A percentile compares a stretch with the other conserved stretches of the same genome.
These are phyloP conservation scores for Trametes pubescens DNA, from an alignment of 1,284 basidiomycete genomes.

Conservation along the genomic window DNA sequence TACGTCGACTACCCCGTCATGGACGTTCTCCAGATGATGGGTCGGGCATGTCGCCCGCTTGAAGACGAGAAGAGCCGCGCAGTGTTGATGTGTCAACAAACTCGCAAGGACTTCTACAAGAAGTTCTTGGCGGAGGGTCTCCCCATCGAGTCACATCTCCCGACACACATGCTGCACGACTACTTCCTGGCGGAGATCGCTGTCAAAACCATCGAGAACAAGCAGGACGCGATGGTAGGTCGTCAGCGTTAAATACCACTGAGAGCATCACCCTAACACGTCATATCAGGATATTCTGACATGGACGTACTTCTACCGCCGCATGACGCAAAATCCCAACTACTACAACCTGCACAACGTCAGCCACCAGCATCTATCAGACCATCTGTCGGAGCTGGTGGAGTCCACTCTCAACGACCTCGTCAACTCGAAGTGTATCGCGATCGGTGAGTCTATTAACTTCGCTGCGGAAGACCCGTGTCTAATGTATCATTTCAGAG, in stretches of 20 bases:
- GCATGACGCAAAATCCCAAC: slow-evolving; percentile 95
- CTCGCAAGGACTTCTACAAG: slow-evolving; percentile 97
- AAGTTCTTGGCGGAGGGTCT: slow-evolving; percentile 97
- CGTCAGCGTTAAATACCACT: slow-evolving; percentile 13
- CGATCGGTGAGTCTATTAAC: slow-evolving; percentile 66
- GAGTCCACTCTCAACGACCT: slow-evolving; percentile 93
- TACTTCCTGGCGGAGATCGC: slow-evolving; percentile 99
- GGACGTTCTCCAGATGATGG: slow-evolving; percentile 99
- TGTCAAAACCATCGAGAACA: slow-evolving; percentile 98
- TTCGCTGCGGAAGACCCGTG: background rate
- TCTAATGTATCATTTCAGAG: slow-evolving; percentile 54
- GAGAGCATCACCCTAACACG: background rate
- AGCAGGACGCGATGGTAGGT: slow-evolving; percentile 93
- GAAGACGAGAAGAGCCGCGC: slow-evolving; percentile 91
- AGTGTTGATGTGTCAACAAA: slow-evolving; percentile 97
- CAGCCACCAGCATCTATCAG: slow-evolving; percentile 91
- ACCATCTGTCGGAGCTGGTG: slow-evolving; percentile 95
- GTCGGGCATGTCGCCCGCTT: slow-evolving; percentile 88
- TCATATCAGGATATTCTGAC: slow-evolving; percentile 82
- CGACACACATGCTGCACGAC: slow-evolving; percentile 89
- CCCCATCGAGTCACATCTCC: slow-evolving; percentile 96
- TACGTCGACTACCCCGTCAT: slow-evolving; percentile 98
- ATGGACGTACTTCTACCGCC: slow-evolving; percentile 96
- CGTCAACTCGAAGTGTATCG: slow-evolving; percentile 94
- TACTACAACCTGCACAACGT: slow-evolving; percentile 97